Evolutionary conservation across 257 asterid genomes (phyloP).

Genomic region (Nicotiana otophora): DNA sequence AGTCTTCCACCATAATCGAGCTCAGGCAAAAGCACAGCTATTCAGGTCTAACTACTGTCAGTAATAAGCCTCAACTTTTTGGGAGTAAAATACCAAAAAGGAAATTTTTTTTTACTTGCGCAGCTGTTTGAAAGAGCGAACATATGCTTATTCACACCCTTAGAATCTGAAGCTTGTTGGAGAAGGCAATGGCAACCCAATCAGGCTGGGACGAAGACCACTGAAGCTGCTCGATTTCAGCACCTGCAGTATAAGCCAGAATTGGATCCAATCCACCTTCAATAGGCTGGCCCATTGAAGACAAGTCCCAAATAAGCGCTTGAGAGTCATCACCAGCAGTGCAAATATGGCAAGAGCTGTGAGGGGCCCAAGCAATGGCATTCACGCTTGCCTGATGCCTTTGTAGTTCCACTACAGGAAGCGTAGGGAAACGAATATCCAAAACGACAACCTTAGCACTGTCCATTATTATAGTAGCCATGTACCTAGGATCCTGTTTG

Average conservation of each 20-base stretch:
- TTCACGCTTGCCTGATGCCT: constrained; percentile 96
- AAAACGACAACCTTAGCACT: constrained; percentile 87
- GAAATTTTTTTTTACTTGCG: not conserved
- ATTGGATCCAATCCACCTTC: constrained; percentile 97
- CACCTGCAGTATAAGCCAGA: constrained; percentile 90
- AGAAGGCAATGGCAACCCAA: constrained; percentile 95
- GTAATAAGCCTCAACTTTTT: not conserved
- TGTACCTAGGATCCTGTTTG: constrained; percentile 94
- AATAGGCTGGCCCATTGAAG: constrained; percentile 88
- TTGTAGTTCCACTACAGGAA: constrained; percentile 92
- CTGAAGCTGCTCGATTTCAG: constrained; percentile 95
- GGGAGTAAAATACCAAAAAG: not conserved
- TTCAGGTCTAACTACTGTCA: constrained; percentile 5
- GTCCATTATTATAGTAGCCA: constrained; percentile 97
- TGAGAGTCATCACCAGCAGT: constrained; percentile 98
- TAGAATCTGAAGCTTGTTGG: constrained; percentile 95
- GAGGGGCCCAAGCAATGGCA: constrained; percentile 98
- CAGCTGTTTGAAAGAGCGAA: not conserved
- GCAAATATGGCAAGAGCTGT: constrained; percentile 95
- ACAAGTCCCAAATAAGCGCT: constrained; percentile 94
- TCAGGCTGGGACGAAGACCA: constrained; percentile 98
- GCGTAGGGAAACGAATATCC: constrained; percentile 84
- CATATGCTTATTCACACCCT: constrained; percentile 53
- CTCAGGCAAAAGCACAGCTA: not conserved
- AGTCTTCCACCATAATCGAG: not conserved